Evolutionary conservation across 2,329 filamentous ascomycete genomes (phyloP).

Genomic region (Colletotrichum sp.): DNA sequence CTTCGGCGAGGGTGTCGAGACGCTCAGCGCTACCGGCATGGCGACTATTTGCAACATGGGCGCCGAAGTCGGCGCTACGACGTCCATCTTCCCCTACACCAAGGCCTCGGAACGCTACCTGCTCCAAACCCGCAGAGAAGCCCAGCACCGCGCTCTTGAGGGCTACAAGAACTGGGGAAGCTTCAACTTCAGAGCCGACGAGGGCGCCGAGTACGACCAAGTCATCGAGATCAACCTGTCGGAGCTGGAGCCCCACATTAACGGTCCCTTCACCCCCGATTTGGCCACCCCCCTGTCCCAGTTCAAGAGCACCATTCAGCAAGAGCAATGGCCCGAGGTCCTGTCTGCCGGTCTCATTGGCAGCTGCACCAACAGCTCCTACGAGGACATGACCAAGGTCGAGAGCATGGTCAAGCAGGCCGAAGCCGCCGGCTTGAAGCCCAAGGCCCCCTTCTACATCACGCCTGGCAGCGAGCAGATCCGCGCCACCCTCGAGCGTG

Average conservation of each 20-base stretch:
- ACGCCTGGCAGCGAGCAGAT: slow-evolving; percentile 98
- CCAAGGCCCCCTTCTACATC: slow-evolving; percentile 91
- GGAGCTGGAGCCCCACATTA: slow-evolving; percentile 91
- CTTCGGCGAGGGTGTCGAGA: slow-evolving; percentile 86
- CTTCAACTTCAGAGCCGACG: slow-evolving; percentile 71
- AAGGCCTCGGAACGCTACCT: slow-evolving; percentile 85
- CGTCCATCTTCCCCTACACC: slow-evolving; percentile 93
- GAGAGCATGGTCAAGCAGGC: slow-evolving; percentile 94
- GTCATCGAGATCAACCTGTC: slow-evolving; percentile 90
- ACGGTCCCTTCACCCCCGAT: slow-evolving; percentile 96
- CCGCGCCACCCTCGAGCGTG: slow-evolving; percentile 88
- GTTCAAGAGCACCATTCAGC: slow-evolving; percentile 84
- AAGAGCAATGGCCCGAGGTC: slow-evolving; percentile 88
- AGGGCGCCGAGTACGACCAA: slow-evolving; percentile 86
- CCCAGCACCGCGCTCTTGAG: slow-evolving; percentile 15
- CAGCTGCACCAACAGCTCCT: slow-evolving; percentile 98
- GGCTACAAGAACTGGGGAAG: slow-evolving; percentile 19
- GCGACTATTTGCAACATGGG: slow-evolving; percentile 92
- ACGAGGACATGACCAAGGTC: slow-evolving; percentile 96
- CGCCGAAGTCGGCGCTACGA: slow-evolving; percentile 91
- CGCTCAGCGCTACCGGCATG: slow-evolving; percentile 91
- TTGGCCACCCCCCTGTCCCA: slow-evolving; percentile 89
- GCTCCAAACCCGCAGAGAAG: slow-evolving; percentile 76
- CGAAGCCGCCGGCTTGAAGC: slow-evolving; percentile 84
- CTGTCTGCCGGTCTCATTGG: slow-evolving; percentile 95